Percentiles rank a stretch among this genome's conserved stretches.
Conservation (phyloP, 2,329 filamentous ascomycete genomes). For the Camptophora hylomeconis region DNA sequence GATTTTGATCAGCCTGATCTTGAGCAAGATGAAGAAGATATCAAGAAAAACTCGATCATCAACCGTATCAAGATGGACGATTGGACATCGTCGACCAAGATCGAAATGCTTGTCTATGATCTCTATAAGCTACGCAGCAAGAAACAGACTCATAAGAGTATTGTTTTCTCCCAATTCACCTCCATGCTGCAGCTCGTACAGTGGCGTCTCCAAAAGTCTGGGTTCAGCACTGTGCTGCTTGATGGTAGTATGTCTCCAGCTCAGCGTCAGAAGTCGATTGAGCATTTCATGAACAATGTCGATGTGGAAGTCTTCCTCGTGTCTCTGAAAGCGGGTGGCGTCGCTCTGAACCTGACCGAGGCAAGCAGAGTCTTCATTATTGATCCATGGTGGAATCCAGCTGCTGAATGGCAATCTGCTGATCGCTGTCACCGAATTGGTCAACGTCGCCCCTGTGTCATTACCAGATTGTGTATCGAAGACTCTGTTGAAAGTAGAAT, state of each 20-base stretch:
- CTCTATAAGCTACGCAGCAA: conserved; percentile 83
- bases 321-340: conserved; percentile 88
- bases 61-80: conserved; percentile 98
- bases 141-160: conserved; percentile 88
- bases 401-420: conserved; percentile 97
- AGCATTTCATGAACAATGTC: conserved; percentile 90
- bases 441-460: conserved; percentile 83
- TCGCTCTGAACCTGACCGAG: conserved; percentile 89
- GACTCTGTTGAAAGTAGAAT: conserved; percentile 95
- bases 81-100: conserved; percentile 97
- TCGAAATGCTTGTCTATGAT: conserved; percentile 89
- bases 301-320: conserved; percentile 94
- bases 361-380: conserved; percentile 91
- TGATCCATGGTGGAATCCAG: conserved; percentile 99
- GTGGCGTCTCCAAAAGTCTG: conserved; percentile 90
- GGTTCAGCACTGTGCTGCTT: conserved; percentile 95
- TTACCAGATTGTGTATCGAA: conserved; percentile 89
- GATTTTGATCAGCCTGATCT: conserved; percentile 93
- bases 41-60: conserved; percentile 96
- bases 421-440: conserved; percentile 92
- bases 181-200: conserved; percentile 95
- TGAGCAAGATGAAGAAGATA: conserved; percentile 71
- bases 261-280: conserved; percentile 84
- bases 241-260: conserved; percentile 95
- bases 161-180: conserved; percentile 95